Evolutionary conservation across 306 rosid species (phyloP).

Genomic region (Purshia tridentata): DNA sequence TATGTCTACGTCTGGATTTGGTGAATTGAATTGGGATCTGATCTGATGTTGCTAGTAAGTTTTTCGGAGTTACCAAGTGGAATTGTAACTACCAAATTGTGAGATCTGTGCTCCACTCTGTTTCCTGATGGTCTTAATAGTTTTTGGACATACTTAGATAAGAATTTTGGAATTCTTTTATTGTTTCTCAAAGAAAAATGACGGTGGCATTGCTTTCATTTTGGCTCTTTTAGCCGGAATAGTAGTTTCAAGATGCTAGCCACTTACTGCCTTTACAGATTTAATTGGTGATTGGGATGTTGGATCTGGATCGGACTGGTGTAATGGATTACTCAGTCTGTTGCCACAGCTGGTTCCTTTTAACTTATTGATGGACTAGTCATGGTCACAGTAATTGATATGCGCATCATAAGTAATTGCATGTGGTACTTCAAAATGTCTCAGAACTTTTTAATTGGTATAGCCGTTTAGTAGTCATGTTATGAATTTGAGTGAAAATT

Average conservation of each 20-base stretch:
- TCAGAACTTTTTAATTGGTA: background rate
- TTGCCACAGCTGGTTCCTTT: background rate
- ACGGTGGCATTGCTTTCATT: slow-evolving; percentile 4
- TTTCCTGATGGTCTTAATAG: background rate
- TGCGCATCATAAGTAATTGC: background rate
- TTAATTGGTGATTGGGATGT: background rate
- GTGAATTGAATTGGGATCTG: slow-evolving; percentile 31
- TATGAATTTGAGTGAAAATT: background rate
- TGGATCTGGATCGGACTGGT: slow-evolving; percentile 11
- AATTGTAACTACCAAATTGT: background rate
- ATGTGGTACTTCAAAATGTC: background rate
- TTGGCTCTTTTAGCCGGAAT: background rate
- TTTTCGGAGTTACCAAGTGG: background rate
- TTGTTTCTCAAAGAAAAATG: slow-evolving; percentile 3
- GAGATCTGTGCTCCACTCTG: slow-evolving; percentile 24
- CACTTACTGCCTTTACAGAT: background rate
- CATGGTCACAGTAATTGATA: background rate
- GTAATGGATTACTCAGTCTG: background rate
- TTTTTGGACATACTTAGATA: background rate
- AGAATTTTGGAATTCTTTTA: background rate
- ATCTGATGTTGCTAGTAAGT: slow-evolving; percentile 23
- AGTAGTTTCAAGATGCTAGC: background rate
- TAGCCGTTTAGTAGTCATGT: background rate
- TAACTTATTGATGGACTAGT: background rate
- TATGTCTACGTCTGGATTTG: slow-evolving; percentile 7